Evolutionary conservation across 352 stramenopile species (phyloP).

Genomic region (Pythium sukuiense): DNA sequence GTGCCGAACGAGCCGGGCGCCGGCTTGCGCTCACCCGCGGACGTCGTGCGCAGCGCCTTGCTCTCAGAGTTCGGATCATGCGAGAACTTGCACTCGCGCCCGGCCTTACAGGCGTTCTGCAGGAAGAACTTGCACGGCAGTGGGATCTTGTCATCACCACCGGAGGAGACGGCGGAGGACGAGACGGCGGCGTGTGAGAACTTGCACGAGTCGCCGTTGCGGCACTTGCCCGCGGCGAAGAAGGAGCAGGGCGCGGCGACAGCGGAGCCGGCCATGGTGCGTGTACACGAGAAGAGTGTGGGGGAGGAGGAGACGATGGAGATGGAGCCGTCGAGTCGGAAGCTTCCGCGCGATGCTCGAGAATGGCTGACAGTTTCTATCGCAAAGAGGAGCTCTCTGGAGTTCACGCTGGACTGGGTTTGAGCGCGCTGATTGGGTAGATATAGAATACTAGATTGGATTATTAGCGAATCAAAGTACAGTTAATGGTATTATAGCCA

Average conservation of each 20-base stretch:
- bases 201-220: constrained; percentile 59
- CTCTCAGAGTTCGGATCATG: constrained; percentile 34
- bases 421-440: constrained; percentile 7
- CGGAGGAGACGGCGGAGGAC: constrained; percentile 37
- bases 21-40: constrained; percentile 40
- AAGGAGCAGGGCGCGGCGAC: constrained; percentile 49
- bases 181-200: constrained; percentile 59
- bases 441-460: constrained; percentile 5
- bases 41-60: constrained; percentile 21
- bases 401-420: constrained; percentile 6
- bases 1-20: constrained; percentile 45
- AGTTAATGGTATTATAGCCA: constrained; percentile 4
- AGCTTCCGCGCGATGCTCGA: background rate
- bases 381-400: constrained; percentile 7
- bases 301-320: background rate
- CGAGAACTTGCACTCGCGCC: constrained; percentile 68
- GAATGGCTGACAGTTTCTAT: constrained; percentile 11
- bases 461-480: constrained; percentile 7
- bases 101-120: constrained; percentile 56
- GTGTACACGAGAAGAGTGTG: background rate
- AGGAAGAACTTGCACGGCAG: constrained; percentile 75
- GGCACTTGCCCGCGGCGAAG: constrained; percentile 71
- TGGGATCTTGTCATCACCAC: constrained; percentile 24
- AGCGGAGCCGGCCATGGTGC: constrained; percentile 15
- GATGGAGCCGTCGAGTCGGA: background rate